Conservation (phyloP, 179 eudicot species). For the Beta corolliflora region DNA sequence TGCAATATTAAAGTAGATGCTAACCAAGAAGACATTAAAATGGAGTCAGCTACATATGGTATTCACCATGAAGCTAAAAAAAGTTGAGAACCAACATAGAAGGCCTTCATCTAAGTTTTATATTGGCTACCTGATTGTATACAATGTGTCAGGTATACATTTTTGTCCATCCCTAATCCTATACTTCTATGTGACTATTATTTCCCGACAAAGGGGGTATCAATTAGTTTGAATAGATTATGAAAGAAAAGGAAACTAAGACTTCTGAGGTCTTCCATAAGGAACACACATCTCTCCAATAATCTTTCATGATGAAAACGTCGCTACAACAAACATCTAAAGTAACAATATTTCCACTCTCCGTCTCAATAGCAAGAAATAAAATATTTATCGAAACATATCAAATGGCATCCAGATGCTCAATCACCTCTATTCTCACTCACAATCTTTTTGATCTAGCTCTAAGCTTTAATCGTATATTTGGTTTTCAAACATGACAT, state of each 20-base stretch:
- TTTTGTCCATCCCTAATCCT: too few species aligned
- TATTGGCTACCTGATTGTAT: not conserved
- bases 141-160: too few species aligned
- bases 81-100: not conserved
- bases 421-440: not conserved
- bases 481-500: not conserved
- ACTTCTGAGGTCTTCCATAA: not conserved
- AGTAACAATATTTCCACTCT: not conserved
- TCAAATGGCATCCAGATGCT: not conserved
- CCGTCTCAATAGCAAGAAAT: not conserved
- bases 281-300: not conserved
- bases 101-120: not conserved
- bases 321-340: not conserved
- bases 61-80: not conserved
- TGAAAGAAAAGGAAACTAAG: not conserved
- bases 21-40: not conserved
- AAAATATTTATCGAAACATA: not conserved
- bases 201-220: not conserved
- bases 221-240: not conserved
- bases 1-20: not conserved
- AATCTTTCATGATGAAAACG: not conserved
- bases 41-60: not conserved
- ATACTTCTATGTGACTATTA: not conserved
- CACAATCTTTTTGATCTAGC: not conserved
- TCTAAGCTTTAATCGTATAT: not conserved